These are phyloP conservation scores for Tolypocladium cylindrosporum DNA, from an alignment of 2,329 filamentous ascomycete species.

Conservation along the genomic window DNA sequence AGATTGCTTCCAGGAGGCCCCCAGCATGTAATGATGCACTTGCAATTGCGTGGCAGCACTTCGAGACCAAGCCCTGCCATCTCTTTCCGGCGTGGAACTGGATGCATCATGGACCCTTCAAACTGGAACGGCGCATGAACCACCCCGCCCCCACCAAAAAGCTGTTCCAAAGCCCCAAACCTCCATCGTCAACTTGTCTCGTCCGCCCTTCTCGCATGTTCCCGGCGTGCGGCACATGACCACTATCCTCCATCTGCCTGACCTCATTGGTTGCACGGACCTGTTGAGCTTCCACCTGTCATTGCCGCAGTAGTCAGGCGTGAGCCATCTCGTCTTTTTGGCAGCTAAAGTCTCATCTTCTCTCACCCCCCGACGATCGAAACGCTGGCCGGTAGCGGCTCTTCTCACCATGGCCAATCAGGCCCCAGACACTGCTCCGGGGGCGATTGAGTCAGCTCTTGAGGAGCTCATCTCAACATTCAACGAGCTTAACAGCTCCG, in stretches of 20 bases:
- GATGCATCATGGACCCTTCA: neutral
- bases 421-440: neutral
- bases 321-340: no score
- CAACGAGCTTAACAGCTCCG: slow-evolving; percentile 57
- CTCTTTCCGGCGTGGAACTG: neutral
- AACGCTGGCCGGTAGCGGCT: neutral
- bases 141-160: neutral
- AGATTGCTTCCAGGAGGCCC: neutral
- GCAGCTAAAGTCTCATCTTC: neutral
- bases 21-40: neutral
- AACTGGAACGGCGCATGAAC: neutral
- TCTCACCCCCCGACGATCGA: neutral
- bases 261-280: neutral
- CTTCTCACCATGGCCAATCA: neutral
- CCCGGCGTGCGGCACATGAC: neutral
- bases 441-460: slow-evolving; percentile 11
- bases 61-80: no score
- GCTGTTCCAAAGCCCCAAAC: neutral
- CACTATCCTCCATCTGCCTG: neutral
- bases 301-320: neutral
- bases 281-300: neutral
- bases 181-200: neutral
- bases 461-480: slow-evolving; percentile 54
- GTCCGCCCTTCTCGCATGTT: neutral
- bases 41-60: no score